Conservation (phyloP, 1,284 basidiomycete genomes). For the Tilletia horrida region DNA sequence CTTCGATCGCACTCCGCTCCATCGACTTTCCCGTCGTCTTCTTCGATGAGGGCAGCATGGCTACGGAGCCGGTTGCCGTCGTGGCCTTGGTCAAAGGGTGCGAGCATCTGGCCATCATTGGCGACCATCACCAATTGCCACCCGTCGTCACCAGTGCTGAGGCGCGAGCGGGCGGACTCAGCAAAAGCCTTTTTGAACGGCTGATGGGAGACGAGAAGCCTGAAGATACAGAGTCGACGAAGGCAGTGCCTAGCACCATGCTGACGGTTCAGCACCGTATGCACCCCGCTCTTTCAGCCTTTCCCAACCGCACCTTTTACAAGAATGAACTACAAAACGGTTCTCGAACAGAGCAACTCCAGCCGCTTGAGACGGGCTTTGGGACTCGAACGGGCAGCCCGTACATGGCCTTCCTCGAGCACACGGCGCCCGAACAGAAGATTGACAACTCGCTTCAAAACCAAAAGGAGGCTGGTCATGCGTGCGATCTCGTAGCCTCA, state of each 20-base stretch:
- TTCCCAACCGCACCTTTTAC: slow-evolving; percentile 82
- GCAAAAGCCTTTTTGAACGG: slow-evolving; percentile 82
- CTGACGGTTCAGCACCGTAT: slow-evolving; percentile 89
- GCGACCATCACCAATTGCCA: slow-evolving; percentile 94
- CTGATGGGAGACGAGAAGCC: slow-evolving; percentile 61
- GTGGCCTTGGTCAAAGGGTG: slow-evolving; percentile 61
- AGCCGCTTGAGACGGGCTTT: slow-evolving; percentile 35
- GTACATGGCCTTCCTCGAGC: slow-evolving; percentile 37
- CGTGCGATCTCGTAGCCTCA: slow-evolving; percentile 51
- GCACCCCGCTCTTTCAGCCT: slow-evolving; percentile 82
- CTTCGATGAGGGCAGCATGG: slow-evolving; percentile 92
- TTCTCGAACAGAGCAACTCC: slow-evolving; percentile 50
- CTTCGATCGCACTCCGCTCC: slow-evolving; percentile 51
- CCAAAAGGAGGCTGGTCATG: slow-evolving; percentile 36
- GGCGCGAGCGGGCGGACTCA: slow-evolving; percentile 62
- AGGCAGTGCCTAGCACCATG: slow-evolving; percentile 60
- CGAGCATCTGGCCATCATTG: slow-evolving; percentile 79
- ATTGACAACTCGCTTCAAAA: slow-evolving; percentile 45
- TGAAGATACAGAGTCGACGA: slow-evolving; percentile 53
- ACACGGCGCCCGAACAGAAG: slow-evolving; percentile 34
- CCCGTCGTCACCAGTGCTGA: slow-evolving; percentile 67
- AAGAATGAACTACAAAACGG: slow-evolving; percentile 68
- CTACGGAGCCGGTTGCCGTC: slow-evolving; percentile 69
- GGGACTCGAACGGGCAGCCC: slow-evolving; percentile 18
- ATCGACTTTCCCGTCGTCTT: slow-evolving; percentile 90